Evolutionary conservation across 2,329 filamentous ascomycete genomes (phyloP).

Genomic region (Penicillium hordei): DNA sequence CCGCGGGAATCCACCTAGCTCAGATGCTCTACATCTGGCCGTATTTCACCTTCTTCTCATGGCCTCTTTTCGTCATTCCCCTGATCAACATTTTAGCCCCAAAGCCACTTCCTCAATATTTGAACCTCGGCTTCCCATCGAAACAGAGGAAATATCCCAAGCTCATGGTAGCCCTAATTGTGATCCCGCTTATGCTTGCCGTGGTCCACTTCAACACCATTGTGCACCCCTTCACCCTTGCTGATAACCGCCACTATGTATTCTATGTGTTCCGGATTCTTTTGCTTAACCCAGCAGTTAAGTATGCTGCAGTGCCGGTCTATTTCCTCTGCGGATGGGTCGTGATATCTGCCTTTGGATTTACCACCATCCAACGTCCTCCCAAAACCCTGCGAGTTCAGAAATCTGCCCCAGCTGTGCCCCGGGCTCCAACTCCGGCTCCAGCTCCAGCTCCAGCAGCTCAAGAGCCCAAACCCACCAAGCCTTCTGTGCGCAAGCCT

Average conservation of each 20-base stretch:
- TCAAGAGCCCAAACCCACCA: neutral
- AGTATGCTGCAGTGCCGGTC: constrained; percentile 65
- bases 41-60: constrained; percentile 84
- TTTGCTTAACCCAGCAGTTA: constrained; percentile 63
- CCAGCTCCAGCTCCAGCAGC: neutral
- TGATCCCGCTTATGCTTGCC: constrained; percentile 45
- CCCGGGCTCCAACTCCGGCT: constrained; percentile 17
- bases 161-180: constrained; percentile 35
- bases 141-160: constrained; percentile 41
- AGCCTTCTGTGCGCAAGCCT: neutral
- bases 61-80: constrained; percentile 67
- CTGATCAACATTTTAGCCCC: constrained; percentile 45
- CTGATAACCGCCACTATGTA: constrained; percentile 95
- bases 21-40: constrained; percentile 97
- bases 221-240: constrained; percentile 91
- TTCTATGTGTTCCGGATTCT: constrained; percentile 93
- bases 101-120: constrained; percentile 34
- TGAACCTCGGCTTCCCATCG: constrained; percentile 36
- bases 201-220: constrained; percentile 82
- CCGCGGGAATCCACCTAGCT: constrained; percentile 81
- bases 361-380: constrained; percentile 27
- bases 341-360: constrained; percentile 63
- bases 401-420: constrained; percentile 11
- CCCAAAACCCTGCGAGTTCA: constrained; percentile 24
- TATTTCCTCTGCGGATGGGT: constrained; percentile 73